Evolutionary conservation across 495 filamentous ascomycete genomes (phyloP).

Genomic region (Sabuloglossum arenarium): DNA sequence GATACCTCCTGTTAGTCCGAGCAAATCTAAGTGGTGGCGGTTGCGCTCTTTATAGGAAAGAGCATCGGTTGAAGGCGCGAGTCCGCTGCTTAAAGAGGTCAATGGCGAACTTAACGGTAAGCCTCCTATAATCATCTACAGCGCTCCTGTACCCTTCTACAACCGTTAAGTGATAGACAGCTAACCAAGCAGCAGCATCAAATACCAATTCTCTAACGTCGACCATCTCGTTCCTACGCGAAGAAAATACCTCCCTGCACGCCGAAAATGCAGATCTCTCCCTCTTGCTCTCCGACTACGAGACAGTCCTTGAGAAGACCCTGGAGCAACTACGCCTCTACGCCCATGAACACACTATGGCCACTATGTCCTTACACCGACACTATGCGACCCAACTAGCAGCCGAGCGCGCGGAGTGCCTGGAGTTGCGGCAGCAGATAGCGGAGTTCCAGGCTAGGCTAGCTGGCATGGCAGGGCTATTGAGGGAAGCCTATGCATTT

Average conservation of each 20-base stretch:
- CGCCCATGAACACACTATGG: constrained; percentile 37
- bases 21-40: constrained; percentile 27
- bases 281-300: constrained; percentile 35
- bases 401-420: constrained; percentile 21
- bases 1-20: constrained; percentile 23
- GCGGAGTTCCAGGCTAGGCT: constrained; percentile 9
- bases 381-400: constrained; percentile 40
- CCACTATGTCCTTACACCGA: constrained; percentile 31
- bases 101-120: constrained; percentile 1
- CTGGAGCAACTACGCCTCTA: constrained; percentile 41
- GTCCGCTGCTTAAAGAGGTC: constrained; percentile 2
- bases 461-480: not conserved
- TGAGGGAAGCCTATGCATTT: constrained; percentile 1
- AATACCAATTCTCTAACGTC: constrained; percentile 30
- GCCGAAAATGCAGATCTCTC: constrained; percentile 29
- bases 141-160: not conserved
- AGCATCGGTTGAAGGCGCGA: not conserved
- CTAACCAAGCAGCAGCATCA: constrained; percentile 17
- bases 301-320: constrained; percentile 30
- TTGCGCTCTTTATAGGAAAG: constrained; percentile 8
- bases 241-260: constrained; percentile 24
- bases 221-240: constrained; percentile 28
- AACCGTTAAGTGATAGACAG: not conserved
- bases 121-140: not conserved
- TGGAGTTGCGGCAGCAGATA: constrained; percentile 13